Evolutionary conservation across 768 basidiomycete genomes (phyloP).

Genomic region (Coprinopsis marcescibilis): DNA sequence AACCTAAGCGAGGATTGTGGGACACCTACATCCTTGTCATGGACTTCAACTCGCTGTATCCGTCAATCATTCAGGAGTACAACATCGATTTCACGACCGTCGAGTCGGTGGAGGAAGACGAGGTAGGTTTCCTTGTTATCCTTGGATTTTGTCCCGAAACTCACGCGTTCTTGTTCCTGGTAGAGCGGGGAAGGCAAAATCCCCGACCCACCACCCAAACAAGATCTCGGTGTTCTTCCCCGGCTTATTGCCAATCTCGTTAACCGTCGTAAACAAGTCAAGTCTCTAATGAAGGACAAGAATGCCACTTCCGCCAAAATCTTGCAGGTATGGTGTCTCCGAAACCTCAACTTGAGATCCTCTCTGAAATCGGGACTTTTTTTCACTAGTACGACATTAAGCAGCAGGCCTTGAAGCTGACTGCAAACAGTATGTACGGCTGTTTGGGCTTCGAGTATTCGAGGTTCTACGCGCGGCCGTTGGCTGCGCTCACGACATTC

Average conservation of each 20-base stretch:
- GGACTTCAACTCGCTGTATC: constrained; percentile 99
- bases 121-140: constrained; percentile 24
- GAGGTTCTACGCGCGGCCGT: constrained; percentile 90
- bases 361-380: not conserved
- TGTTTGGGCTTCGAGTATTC: constrained; percentile 98
- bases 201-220: constrained; percentile 78
- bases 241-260: constrained; percentile 97
- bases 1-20: constrained; percentile 93
- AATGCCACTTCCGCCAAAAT: constrained; percentile 65
- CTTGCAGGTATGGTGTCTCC: constrained; percentile 60
- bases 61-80: constrained; percentile 98
- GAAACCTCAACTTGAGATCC: not conserved
- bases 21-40: constrained; percentile 97
- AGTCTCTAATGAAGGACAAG: constrained; percentile 90
- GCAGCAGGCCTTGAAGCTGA: constrained; percentile 94
- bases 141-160: not conserved
- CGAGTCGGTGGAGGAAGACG: constrained; percentile 62
- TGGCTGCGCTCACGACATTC: constrained; percentile 96
- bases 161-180: constrained; percentile 5
- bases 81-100: constrained; percentile 99
- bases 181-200: constrained; percentile 72
- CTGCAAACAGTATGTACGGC: constrained; percentile 99
- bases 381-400: constrained; percentile 83
- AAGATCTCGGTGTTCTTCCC: constrained; percentile 86
- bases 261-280: constrained; percentile 82